Evolutionary conservation across 768 basidiomycete species (phyloP).

Genomic region (Pleurotus platypus): DNA sequence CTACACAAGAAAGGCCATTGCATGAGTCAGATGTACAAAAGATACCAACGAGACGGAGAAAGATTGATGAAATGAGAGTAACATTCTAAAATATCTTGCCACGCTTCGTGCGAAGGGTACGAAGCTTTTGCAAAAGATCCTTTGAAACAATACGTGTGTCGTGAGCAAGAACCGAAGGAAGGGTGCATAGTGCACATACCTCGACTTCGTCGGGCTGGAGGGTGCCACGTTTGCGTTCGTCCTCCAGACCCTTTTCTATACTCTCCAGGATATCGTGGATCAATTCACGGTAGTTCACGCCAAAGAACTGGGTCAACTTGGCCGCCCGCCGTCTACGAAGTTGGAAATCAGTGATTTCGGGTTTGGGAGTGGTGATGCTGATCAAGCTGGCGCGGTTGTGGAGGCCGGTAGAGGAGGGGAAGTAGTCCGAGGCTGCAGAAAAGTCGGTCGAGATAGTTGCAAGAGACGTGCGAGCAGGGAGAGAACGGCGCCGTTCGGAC

Average conservation of each 20-base stretch:
- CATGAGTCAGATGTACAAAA: not conserved
- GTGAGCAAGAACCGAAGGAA: slow-evolving; percentile 10
- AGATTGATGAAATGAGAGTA: slow-evolving; percentile 6
- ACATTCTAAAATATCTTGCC: slow-evolving; percentile 17
- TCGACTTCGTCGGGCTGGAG: slow-evolving; percentile 67
- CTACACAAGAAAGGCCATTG: not conserved
- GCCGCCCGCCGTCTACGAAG: slow-evolving; percentile 70
- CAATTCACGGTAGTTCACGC: slow-evolving; percentile 78
- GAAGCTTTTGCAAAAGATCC: slow-evolving; percentile 54
- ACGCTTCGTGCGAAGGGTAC: slow-evolving; percentile 53
- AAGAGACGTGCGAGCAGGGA: slow-evolving; percentile 62
- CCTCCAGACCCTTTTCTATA: slow-evolving; percentile 70
- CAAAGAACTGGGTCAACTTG: slow-evolving; percentile 85
- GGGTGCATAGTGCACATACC: slow-evolving; percentile 38
- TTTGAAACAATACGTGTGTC: slow-evolving; percentile 17
- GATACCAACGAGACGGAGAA: slow-evolving; percentile 7
- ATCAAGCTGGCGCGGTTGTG: slow-evolving; percentile 20
- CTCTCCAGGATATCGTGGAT: slow-evolving; percentile 77
- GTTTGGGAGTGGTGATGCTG: slow-evolving; percentile 31
- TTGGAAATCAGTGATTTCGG: slow-evolving; percentile 59
- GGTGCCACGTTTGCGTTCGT: slow-evolving; percentile 62
- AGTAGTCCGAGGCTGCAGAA: not conserved
- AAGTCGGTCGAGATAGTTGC: slow-evolving; percentile 55
- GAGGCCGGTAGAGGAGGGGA: not conserved
- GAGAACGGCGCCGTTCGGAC: slow-evolving; percentile 66